These are phyloP conservation scores for Epithemia pelagica DNA, from an alignment of 108 stramenopile genomes.

Conservation along the genomic window DNA sequence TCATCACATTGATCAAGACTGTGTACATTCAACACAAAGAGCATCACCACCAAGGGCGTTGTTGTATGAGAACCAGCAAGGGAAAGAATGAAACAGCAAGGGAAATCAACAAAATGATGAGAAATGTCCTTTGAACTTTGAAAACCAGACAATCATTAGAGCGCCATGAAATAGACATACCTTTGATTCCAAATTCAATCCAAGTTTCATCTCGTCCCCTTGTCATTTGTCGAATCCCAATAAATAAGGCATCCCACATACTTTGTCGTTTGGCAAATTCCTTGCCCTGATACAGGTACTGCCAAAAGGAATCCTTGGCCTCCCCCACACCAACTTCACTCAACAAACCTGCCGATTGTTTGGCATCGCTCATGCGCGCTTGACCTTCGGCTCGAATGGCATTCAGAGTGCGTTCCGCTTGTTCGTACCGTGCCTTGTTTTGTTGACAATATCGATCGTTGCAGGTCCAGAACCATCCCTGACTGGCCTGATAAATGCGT, in stretches of 20 bases:
- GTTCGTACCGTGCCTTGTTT: conserved; percentile 64
- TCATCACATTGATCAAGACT: conserved; percentile 62
- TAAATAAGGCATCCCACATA: conserved; percentile 87
- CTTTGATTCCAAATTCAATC: conserved; percentile 53
- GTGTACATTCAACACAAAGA: too few species aligned
- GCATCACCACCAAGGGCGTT: too few species aligned
- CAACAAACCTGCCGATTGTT: conserved; percentile 70
- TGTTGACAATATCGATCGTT: conserved; percentile 64
- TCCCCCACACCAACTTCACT: conserved; percentile 80
- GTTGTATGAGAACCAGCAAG: too few species aligned
- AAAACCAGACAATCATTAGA: too few species aligned
- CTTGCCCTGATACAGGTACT: conserved; percentile 70
- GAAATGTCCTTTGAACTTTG: too few species aligned
- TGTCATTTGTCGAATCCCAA: conserved; percentile 72
- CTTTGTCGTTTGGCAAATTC: conserved; percentile 82
- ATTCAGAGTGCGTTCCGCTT: conserved; percentile 47
- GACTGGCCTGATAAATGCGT: conserved; percentile 54
- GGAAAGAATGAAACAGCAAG: too few species aligned
- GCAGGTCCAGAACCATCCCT: conserved; percentile 80
- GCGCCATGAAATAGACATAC: too few species aligned
- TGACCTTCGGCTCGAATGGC: conserved; percentile 67
- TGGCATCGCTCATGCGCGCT: conserved; percentile 81
- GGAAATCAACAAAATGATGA: too few species aligned
- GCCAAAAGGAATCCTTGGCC: conserved; percentile 82
- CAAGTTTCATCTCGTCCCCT: conserved; percentile 51